A percentile compares a stretch with the other conserved stretches of the same genome.
Evolutionary conservation across 2,329 filamentous ascomycete genomes (phyloP).

Genomic region (Fusarium veterinarium): DNA sequence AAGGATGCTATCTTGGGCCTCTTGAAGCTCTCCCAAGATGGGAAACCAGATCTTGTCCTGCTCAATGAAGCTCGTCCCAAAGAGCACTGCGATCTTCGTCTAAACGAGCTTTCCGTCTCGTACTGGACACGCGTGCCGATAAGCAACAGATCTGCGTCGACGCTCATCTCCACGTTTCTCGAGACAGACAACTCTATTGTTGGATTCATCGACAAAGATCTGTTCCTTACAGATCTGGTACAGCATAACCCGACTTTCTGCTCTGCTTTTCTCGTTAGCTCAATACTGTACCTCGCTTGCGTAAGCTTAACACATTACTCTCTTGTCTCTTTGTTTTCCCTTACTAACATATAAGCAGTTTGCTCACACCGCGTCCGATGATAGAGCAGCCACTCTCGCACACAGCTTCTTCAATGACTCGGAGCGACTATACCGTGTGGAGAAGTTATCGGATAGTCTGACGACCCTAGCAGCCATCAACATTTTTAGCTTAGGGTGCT

Average conservation of each 20-base stretch:
- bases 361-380: background rate
- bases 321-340: fast-evolving
- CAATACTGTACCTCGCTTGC: background rate
- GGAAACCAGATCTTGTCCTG: background rate
- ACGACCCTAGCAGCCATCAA: background rate
- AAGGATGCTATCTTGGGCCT: background rate
- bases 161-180: background rate
- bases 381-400: background rate
- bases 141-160: background rate
- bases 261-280: background rate
- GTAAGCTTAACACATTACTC: background rate
- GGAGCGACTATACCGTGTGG: background rate
- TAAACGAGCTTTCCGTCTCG: background rate
- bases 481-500: background rate
- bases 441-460: background rate
- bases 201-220: background rate
- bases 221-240: background rate
- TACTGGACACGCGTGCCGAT: background rate
- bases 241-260: background rate
- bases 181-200: background rate
- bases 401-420: background rate
- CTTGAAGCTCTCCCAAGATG: fast-evolving
- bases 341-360: fast-evolving
- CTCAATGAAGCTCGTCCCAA: background rate
- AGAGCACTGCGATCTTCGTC: background rate